Percentiles rank a stretch among this genome's conserved stretches.
phyloP scores from a whole-genome alignment of 2,329 filamentous ascomycete genomes.

The Penicillium sp. region DNA sequence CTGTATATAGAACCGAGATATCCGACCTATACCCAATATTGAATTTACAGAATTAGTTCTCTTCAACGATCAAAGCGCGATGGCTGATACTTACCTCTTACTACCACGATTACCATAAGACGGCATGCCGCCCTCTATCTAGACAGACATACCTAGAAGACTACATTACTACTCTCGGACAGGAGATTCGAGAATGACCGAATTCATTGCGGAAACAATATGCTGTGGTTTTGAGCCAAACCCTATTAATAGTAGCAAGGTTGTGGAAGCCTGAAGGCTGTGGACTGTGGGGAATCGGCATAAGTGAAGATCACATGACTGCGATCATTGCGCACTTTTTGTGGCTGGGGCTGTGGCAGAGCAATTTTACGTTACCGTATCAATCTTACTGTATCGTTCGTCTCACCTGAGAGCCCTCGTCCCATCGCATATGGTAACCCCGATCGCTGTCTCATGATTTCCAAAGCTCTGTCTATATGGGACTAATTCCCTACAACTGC shows the following conservation, averaged over 20 bases:
- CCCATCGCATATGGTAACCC: background rate
- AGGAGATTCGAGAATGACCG: too few species aligned
- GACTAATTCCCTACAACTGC: constrained; percentile 6
- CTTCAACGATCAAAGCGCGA: too few species aligned
- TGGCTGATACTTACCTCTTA: too few species aligned
- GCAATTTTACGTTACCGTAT: background rate
- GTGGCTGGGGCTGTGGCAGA: constrained; percentile 9
- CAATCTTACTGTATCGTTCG: constrained; percentile 2
- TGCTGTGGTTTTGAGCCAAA: too few species aligned
- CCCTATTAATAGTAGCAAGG: too few species aligned
- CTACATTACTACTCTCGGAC: too few species aligned
- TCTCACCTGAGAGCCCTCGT: constrained; percentile 1
- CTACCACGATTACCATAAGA: too few species aligned
- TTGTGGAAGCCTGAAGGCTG: too few species aligned
- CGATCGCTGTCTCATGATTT: background rate
- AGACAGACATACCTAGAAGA: too few species aligned
- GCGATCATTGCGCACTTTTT: background rate
- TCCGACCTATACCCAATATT: background rate
- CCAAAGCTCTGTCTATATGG: constrained; percentile 7
- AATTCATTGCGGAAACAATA: too few species aligned
- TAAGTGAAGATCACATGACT: background rate
- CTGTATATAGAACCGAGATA: constrained; percentile 4
- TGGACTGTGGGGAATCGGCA: background rate
- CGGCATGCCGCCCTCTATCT: too few species aligned
- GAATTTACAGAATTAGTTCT: background rate